Evolutionary conservation across 2,329 filamentous ascomycete genomes (phyloP), one percentile per base, ranked within the genome.

Genomic region (Colletotrichum sp.): DNA sequence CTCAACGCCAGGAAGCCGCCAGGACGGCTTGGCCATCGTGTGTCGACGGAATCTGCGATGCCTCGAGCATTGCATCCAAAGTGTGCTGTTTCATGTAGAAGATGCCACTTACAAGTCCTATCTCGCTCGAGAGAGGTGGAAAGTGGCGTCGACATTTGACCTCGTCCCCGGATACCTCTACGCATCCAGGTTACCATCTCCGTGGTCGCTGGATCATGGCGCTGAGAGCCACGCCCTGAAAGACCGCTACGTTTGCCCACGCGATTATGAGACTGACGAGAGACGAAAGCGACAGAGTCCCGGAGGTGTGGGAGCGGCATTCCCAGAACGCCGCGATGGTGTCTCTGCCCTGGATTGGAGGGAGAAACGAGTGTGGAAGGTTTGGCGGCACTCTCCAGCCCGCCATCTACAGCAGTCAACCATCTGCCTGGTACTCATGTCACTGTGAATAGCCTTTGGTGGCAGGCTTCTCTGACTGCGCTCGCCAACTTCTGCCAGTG

Each of bases 71-170:
- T 60, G 60, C 60, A 60, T 70, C 66, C 36, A 56, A 56, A 71
- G 66, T 70, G 66, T 62, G 60, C 34, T 60, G 74, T 76, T 76
- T 76, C 74, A 76, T 55, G 61, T 76, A 76, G 55, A 76, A 66
- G 24, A 64, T 76, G 66, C 24, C 52, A 70, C 18, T 30, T 34
- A 43, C 62, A 64, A 58, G 36, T 38, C 34, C 26, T 38, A 36
- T 73, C 34, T 68, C 62, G 34, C 5, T 30, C 6, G 58, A 60
- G 12, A 52, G 43, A 52, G 43, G n/a, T 52, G n/a, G 43, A 52
- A 52, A 52, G 58, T 43, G 70, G 65, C 58, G 32, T 48, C 43
- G 28, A 28, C 9, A 52, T 28, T 16, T 60, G 21, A 61, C 58
- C 58, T 70, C 67, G 67, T 62, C 67, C 28, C 48, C 21, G n/a